Conservation (phyloP, 2,329 filamentous ascomycete genomes). For the Cryoendolithus antarcticus region DNA sequence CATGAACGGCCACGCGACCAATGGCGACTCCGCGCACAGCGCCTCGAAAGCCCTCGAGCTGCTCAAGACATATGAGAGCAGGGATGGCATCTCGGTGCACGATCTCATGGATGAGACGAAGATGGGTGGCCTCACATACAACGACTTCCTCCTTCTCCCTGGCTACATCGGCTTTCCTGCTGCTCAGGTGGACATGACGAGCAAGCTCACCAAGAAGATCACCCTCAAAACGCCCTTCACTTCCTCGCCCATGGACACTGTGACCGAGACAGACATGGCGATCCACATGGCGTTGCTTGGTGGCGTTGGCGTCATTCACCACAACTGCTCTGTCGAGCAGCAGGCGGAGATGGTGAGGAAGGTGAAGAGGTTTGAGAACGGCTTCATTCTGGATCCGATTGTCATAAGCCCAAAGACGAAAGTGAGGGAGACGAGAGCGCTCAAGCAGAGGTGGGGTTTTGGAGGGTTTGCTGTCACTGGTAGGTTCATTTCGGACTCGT, state of each 20-base stretch:
- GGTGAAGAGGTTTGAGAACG: conserved; percentile 98
- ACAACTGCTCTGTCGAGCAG: conserved; percentile 96
- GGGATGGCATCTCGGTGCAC: conserved; percentile 77
- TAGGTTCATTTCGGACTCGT: conserved; percentile 41
- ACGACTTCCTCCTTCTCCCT: conserved; percentile 92
- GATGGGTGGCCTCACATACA: conserved; percentile 91
- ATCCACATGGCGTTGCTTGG: conserved; percentile 90
- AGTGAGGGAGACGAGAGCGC: conserved; percentile 75
- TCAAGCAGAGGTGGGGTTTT: conserved; percentile 98
- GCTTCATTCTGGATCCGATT: conserved; percentile 92
- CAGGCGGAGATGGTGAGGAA: conserved; percentile 99
- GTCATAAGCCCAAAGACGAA: conserved; percentile 81
- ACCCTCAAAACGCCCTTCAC: conserved; percentile 92
- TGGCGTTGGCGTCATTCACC: conserved; percentile 89
- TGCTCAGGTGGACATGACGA: conserved; percentile 75
- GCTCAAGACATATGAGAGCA: conserved; percentile 60
- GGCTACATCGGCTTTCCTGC: conserved; percentile 98
- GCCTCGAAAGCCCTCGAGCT: conserved; percentile 53
- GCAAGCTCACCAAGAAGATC: conserved; percentile 89
- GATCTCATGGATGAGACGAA: conserved; percentile 82
- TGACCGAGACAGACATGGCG: conserved; percentile 98
- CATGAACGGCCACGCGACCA: conserved; percentile 1
- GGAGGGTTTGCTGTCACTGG: conserved; percentile 97
- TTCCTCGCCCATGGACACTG: conserved; percentile 98
- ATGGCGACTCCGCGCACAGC: conserved; percentile 7